Evolutionary conservation across 495 filamentous ascomycete genomes (phyloP), one percentile per base, ranked within the genome.

Genomic region (Filosporella fistucella): DNA sequence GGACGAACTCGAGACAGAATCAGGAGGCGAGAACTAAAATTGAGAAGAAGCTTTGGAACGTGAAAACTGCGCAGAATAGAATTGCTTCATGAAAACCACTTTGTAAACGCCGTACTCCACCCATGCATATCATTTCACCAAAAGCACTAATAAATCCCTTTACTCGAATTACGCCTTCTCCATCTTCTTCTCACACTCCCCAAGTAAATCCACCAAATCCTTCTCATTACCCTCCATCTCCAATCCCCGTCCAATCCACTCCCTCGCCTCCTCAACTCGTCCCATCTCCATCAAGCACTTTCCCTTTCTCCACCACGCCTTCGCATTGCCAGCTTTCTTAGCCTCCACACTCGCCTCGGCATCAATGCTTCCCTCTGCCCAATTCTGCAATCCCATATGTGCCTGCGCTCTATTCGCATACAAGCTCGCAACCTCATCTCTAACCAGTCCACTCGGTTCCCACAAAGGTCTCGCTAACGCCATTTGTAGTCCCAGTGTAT

Each of bases 341-440:
- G 85, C 78, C 68, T 95, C 91, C n/a, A 96, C 85, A 58, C 86
- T 91, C 4, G 74, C 69, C 70, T 89, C 82, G n/a, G 87, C 88
- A 69, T 98, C 93, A 3, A 84, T 68, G 18, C 84, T 72, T 3
- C 75, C 93, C 72, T 93, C 89, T 4, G 85, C 69, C 90, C 91
- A 98, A 35, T 74, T 70, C 66, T 76, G 73, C 63, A 82, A 61
- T 2, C 75, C 82, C 82, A 96, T 94, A 56, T 90, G 75, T 51
- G 89, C 88, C 77, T 96, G 90, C 38, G 90, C 90, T 17, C 94
- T 78, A 64, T 96, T 96, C 42, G 81, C 76, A 64, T 86, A 95
- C 54, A 97, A 66, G 1, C 72, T 76, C 12, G 84, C 72, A 16
- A 90, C 67, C 65, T 98, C 93, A 53, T 97, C 93, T 22, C 89